These are phyloP conservation scores for Tolypocladium inflatum DNA, from an alignment of 2,329 filamentous ascomycete genomes.

Conservation along the genomic window DNA sequence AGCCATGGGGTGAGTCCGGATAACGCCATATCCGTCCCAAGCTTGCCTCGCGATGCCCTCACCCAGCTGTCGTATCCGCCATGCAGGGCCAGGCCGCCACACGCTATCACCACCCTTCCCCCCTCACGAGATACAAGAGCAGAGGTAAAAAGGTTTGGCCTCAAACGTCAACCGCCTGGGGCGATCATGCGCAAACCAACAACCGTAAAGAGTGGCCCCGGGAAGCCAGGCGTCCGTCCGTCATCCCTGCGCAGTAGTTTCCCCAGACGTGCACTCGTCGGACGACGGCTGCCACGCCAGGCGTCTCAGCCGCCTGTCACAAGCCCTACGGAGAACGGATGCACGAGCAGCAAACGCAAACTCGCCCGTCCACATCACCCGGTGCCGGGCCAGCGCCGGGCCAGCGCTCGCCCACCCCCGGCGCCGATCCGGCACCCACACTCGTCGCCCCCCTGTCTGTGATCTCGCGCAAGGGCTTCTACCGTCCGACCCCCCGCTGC, in stretches of 20 bases:
- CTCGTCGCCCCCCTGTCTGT: neutral
- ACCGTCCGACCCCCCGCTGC: neutral
- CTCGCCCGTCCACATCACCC: neutral
- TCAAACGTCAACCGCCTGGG: neutral
- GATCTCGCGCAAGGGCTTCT: neutral
- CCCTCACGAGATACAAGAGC: neutral
- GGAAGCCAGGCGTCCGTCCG: neutral
- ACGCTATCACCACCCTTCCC: neutral
- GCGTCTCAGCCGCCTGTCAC: neutral
- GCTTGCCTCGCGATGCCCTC: neutral
- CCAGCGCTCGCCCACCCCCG: neutral
- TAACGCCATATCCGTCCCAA: neutral
- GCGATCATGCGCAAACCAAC: neutral
- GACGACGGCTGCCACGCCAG: neutral
- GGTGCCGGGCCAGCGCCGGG: neutral
- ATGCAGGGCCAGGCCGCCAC: neutral
- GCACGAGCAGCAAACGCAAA: neutral
- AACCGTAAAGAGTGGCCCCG: neutral
- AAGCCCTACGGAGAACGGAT: neutral
- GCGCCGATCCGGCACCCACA: neutral
- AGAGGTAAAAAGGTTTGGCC: neutral
- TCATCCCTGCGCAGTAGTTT: neutral
- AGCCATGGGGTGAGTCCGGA: neutral
- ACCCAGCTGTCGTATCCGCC: neutral
- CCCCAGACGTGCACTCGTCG: neutral